Conservation (phyloP, 1,284 basidiomycete species). For the Exobasidium cylindrosporum region DNA sequence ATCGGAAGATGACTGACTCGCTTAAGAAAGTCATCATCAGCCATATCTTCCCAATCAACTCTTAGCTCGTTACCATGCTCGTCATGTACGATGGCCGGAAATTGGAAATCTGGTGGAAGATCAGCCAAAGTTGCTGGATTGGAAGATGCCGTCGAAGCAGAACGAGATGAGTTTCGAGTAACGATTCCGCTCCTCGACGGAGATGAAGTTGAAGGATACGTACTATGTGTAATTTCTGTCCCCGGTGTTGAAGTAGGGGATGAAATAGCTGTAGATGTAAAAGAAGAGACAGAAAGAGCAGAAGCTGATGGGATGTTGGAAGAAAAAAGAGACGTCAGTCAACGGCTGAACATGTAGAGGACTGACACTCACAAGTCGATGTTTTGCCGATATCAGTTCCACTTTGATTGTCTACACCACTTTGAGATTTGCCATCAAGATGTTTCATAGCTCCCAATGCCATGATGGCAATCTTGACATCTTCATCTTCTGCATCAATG, state of each 20-base stretch:
- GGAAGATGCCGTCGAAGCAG: constrained; percentile 7
- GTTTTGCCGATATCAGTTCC: background rate
- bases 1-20: constrained; percentile 58
- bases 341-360: background rate
- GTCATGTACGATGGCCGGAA: constrained; percentile 44
- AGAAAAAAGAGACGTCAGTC: constrained; percentile 14
- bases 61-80: constrained; percentile 40
- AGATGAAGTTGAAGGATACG: constrained; percentile 13
- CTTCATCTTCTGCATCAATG: constrained; percentile 39
- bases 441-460: constrained; percentile 43
- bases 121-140: constrained; percentile 28
- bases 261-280: constrained; percentile 38
- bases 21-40: constrained; percentile 40
- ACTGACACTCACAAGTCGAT: constrained; percentile 7
- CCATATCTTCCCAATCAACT: constrained; percentile 43
- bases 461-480: constrained; percentile 45
- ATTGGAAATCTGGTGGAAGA: constrained; percentile 40
- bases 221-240: constrained; percentile 31
- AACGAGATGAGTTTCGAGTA: constrained; percentile 17
- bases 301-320: constrained; percentile 23
- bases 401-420: constrained; percentile 2
- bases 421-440: constrained; percentile 25
- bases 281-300: constrained; percentile 34
- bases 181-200: constrained; percentile 18
- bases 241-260: constrained; percentile 37